Evolutionary conservation across 2,329 filamentous ascomycete species (phyloP).

Genomic region (Nemania sp.): DNA sequence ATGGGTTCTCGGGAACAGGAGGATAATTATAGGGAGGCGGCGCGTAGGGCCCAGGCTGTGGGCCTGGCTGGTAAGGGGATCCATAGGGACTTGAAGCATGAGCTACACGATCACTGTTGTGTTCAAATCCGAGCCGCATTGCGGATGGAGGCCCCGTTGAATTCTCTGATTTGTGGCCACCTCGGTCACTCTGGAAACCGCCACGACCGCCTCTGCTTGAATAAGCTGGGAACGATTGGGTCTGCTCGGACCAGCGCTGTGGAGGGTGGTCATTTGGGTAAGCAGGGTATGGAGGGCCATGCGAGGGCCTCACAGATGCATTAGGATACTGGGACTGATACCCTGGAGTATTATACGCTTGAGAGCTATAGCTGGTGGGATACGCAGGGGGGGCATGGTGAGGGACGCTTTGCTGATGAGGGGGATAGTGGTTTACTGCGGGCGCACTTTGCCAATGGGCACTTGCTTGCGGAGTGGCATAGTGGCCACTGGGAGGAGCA

Average conservation of each 20-base stretch:
- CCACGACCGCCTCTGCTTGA: constrained; percentile 56
- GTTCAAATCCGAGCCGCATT: constrained; percentile 51
- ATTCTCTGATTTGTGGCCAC: constrained; percentile 52
- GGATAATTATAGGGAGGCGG: constrained; percentile 55
- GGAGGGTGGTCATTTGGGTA: constrained; percentile 54
- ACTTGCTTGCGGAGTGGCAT: constrained; percentile 46
- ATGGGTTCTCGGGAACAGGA: constrained; percentile 55
- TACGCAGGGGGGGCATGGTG: constrained; percentile 62
- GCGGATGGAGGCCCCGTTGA: constrained; percentile 46
- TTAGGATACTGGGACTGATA: constrained; percentile 57
- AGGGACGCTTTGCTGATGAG: constrained; percentile 43
- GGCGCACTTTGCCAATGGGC: constrained; percentile 52
- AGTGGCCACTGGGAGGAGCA: constrained; percentile 43
- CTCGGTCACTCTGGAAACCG: constrained; percentile 60
- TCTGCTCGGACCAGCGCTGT: constrained; percentile 58
- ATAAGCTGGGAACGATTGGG: constrained; percentile 49
- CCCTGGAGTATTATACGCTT: constrained; percentile 60
- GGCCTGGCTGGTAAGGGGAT: constrained; percentile 57
- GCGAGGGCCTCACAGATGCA: constrained; percentile 48
- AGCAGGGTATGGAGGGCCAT: constrained; percentile 57
- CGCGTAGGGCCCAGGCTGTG: constrained; percentile 52
- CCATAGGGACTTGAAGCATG: constrained; percentile 54
- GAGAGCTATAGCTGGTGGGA: constrained; percentile 50
- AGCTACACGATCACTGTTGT: constrained; percentile 45
- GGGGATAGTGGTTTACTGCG: constrained; percentile 46